Evolutionary conservation across 2,329 filamentous ascomycete species (phyloP).

Genomic region (Penicillium janthinellum): DNA sequence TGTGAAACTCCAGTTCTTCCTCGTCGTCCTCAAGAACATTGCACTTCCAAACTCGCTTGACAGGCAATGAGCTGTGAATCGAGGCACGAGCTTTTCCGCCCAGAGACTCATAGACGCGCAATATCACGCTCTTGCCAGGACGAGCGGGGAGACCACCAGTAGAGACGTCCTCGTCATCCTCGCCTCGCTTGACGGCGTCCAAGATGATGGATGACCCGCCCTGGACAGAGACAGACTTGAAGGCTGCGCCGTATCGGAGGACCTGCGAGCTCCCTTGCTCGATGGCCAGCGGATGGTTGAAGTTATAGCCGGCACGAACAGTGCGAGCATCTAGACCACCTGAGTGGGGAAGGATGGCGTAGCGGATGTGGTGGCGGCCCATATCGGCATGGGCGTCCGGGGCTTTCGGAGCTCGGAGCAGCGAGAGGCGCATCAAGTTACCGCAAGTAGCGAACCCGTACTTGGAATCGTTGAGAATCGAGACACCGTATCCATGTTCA

Average conservation of each 20-base stretch:
- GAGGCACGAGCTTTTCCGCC: constrained; percentile 76
- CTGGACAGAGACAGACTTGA: constrained; percentile 66
- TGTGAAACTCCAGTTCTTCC: constrained; percentile 61
- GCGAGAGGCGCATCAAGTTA: constrained; percentile 83
- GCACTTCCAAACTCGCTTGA: constrained; percentile 77
- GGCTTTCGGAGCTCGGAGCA: constrained; percentile 86
- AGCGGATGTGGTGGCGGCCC: constrained; percentile 83
- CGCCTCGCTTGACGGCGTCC: constrained; percentile 91
- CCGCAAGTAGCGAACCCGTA: constrained; percentile 92
- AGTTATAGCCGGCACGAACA: constrained; percentile 80
- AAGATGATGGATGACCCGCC: constrained; percentile 72
- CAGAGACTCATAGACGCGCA: constrained; percentile 85
- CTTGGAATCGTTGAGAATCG: constrained; percentile 91
- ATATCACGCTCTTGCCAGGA: constrained; percentile 74
- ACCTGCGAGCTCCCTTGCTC: constrained; percentile 38
- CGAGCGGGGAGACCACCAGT: constrained; percentile 63
- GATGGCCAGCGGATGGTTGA: constrained; percentile 78
- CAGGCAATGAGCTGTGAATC: constrained; percentile 67
- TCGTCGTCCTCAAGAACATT: constrained; percentile 88
- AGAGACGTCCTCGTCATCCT: constrained; percentile 73
- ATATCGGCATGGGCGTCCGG: constrained; percentile 94
- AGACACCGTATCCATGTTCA: constrained; percentile 85
- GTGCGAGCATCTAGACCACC: constrained; percentile 72
- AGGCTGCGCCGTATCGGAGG: constrained; percentile 23
- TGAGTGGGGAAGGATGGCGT: constrained; percentile 84